These are phyloP conservation scores for Andrographis paniculata DNA, from an alignment of 305 asterid species.

Conservation along the genomic window DNA sequence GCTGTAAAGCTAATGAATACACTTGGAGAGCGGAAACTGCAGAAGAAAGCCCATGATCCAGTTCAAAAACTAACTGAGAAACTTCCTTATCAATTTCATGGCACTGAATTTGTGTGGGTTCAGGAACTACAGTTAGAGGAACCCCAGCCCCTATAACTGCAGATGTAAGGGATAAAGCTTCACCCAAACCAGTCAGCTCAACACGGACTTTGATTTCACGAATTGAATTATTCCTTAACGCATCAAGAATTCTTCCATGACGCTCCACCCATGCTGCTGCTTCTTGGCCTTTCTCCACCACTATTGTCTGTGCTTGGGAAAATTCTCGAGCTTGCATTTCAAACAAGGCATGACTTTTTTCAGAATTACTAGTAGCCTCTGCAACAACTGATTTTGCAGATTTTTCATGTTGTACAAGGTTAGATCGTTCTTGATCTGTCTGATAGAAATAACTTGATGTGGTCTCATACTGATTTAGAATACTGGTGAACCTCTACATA, in stretches of 20 bases:
- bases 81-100: slow-evolving; percentile 88
- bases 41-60: slow-evolving; percentile 81
- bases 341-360: slow-evolving; percentile 53
- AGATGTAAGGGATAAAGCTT: slow-evolving; percentile 71
- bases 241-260: slow-evolving; percentile 86
- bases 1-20: slow-evolving; percentile 86
- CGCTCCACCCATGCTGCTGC: slow-evolving; percentile 93
- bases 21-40: slow-evolving; percentile 73
- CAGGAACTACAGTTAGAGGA: slow-evolving; percentile 95
- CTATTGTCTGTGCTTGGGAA: slow-evolving; percentile 65
- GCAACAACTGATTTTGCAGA: slow-evolving; percentile 73
- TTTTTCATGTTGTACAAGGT: slow-evolving; percentile 68
- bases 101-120: slow-evolving; percentile 96
- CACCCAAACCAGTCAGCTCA: slow-evolving; percentile 56
- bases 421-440: slow-evolving; percentile 81
- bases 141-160: slow-evolving; percentile 91
- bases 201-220: slow-evolving; percentile 54
- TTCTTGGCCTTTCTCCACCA: slow-evolving; percentile 80
- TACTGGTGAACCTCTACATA: slow-evolving; percentile 60
- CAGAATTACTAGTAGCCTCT: slow-evolving; percentile 74
- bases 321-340: slow-evolving; percentile 81
- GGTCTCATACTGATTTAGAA: slow-evolving; percentile 73
- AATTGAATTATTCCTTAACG: slow-evolving; percentile 73
- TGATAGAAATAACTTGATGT: slow-evolving; percentile 66
- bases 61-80: slow-evolving; percentile 61